Percentiles rank a stretch among this genome's conserved stretches.
Evolutionary conservation across 23 red algal species (phyloP).

Genomic region (Porphyridium purpureum): DNA sequence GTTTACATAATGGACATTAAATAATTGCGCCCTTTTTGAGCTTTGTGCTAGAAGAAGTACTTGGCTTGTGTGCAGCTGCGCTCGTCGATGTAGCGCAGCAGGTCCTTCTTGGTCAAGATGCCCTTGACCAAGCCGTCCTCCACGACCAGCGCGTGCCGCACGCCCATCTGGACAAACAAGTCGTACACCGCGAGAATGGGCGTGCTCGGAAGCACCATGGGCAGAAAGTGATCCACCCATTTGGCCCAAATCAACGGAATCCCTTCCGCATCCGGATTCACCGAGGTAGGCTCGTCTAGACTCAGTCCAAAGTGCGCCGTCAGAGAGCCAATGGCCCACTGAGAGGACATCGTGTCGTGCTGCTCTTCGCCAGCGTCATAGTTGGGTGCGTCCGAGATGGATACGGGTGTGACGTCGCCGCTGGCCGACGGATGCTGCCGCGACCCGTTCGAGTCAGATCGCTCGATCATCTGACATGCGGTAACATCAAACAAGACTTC

Average conservation of each 20-base stretch:
- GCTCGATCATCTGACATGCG: too few species aligned
- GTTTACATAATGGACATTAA: slow-evolving; percentile 3
- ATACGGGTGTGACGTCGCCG: too few species aligned
- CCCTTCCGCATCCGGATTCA: slow-evolving; percentile 12
- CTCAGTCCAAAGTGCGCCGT: slow-evolving; percentile 24
- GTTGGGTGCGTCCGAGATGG: slow-evolving; percentile 27
- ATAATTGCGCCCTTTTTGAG: too few species aligned
- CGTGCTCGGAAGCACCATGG: slow-evolving; percentile 25
- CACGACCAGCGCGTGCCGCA: slow-evolving; percentile 35
- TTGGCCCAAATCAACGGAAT: slow-evolving; percentile 27
- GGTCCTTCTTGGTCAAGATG: slow-evolving; percentile 68
- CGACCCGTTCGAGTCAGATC: too few species aligned
- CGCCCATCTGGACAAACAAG: slow-evolving; percentile 32
- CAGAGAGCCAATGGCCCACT: slow-evolving; percentile 14
- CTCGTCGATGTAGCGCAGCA: slow-evolving; percentile 55
- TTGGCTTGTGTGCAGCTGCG: slow-evolving; percentile 19
- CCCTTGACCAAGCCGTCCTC: slow-evolving; percentile 38
- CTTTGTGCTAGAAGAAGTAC: slow-evolving; percentile 24
- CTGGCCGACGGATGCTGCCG: too few species aligned
- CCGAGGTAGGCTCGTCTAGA: slow-evolving; percentile 4
- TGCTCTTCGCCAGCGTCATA: slow-evolving; percentile 7
- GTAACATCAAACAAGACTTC: too few species aligned
- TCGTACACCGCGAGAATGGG: slow-evolving; percentile 39
- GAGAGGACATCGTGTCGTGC: slow-evolving; percentile 6
- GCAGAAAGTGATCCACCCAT: slow-evolving; percentile 25